Evolutionary conservation across 805 yeast species (phyloP).

Genomic region (Monosporozyma unispora): DNA sequence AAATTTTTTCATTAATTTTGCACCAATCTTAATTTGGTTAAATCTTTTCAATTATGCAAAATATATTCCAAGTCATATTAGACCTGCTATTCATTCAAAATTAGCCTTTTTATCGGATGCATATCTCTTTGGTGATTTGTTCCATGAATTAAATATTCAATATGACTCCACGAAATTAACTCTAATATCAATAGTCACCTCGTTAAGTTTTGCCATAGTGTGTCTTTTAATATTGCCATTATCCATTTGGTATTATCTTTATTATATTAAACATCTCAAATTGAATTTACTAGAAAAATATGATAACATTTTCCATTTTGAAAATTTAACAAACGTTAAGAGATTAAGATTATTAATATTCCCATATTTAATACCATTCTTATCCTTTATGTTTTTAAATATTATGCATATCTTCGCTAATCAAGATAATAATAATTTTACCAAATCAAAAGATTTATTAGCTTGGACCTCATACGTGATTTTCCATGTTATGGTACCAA

Average conservation of each 20-base stretch:
- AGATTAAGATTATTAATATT: constrained; percentile 12
- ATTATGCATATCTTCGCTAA: constrained; percentile 34
- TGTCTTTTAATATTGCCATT: constrained; percentile 16
- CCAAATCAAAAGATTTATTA: constrained; percentile 40
- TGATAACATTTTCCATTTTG: constrained; percentile 17
- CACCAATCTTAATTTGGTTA: constrained; percentile 48
- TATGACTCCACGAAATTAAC: constrained; percentile 9
- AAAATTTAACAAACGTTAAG: constrained; percentile 8
- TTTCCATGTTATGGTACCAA: constrained; percentile 52
- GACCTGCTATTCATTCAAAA: constrained; percentile 48
- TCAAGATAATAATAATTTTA: constrained; percentile 30
- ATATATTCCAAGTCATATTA: constrained; percentile 40
- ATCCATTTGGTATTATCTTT: constrained; percentile 21
- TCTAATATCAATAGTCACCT: constrained; percentile 9
- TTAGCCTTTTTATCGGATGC: constrained; percentile 32
- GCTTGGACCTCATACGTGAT: constrained; percentile 60
- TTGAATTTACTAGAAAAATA: constrained; percentile 21
- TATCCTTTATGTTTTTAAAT: constrained; percentile 38
- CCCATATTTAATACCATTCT: constrained; percentile 34
- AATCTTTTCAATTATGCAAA: constrained; percentile 52
- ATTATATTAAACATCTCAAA: constrained; percentile 15
- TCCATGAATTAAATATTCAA: constrained; percentile 22
- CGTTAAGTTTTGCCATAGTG: constrained; percentile 11
- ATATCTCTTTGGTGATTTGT: constrained; percentile 26
- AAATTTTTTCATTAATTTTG: constrained; percentile 42